A percentile compares a stretch with the other conserved stretches of the same genome.
phyloP scores from a whole-genome alignment of 2,329 filamentous ascomycete species.

The Exophiala calicioides region DNA sequence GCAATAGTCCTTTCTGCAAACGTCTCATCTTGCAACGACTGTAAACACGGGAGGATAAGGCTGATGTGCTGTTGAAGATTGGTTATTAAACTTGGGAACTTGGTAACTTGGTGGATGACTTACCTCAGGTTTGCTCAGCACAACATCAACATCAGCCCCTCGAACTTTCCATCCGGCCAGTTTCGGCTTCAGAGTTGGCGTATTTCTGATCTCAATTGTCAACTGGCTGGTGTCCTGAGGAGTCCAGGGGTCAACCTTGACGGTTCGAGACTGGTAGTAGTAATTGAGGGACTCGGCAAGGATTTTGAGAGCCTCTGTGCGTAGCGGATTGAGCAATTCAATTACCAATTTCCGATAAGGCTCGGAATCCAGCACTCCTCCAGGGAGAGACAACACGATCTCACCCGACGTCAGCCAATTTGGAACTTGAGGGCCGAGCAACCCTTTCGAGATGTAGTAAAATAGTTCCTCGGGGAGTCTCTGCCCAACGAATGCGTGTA shows the following conservation, averaged over 20 bases:
- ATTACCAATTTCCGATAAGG: slow-evolving; percentile 81
- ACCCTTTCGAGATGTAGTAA: slow-evolving; percentile 80
- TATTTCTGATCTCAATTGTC: slow-evolving; percentile 64
- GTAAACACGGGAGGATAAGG: slow-evolving; percentile 44
- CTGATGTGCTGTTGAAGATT: slow-evolving; percentile 16
- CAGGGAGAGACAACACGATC: slow-evolving; percentile 75
- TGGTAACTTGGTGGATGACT: slow-evolving; percentile 32
- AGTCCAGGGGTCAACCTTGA: slow-evolving; percentile 82
- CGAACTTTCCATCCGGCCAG: slow-evolving; percentile 73
- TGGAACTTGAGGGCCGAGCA: slow-evolving; percentile 76
- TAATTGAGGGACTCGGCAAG: slow-evolving; percentile 78
- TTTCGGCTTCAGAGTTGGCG: slow-evolving; percentile 55
- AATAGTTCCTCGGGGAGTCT: slow-evolving; percentile 87
- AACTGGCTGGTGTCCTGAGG: slow-evolving; percentile 64
- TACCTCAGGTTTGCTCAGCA: slow-evolving; percentile 32
- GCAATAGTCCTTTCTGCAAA: slow-evolving; percentile 71
- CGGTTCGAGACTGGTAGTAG: slow-evolving; percentile 77
- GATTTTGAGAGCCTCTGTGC: slow-evolving; percentile 74
- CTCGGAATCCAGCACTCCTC: slow-evolving; percentile 77
- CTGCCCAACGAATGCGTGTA: slow-evolving; percentile 87
- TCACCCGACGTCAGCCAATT: slow-evolving; percentile 81
- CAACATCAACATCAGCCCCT: slow-evolving; percentile 38
- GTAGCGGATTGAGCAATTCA: slow-evolving; percentile 70
- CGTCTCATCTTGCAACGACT: slow-evolving; percentile 66
- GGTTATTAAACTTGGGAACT: slow-evolving; percentile 12